Conservation (phyloP, 169 alveolate genomes). For the Babesia bigemina region DNA sequence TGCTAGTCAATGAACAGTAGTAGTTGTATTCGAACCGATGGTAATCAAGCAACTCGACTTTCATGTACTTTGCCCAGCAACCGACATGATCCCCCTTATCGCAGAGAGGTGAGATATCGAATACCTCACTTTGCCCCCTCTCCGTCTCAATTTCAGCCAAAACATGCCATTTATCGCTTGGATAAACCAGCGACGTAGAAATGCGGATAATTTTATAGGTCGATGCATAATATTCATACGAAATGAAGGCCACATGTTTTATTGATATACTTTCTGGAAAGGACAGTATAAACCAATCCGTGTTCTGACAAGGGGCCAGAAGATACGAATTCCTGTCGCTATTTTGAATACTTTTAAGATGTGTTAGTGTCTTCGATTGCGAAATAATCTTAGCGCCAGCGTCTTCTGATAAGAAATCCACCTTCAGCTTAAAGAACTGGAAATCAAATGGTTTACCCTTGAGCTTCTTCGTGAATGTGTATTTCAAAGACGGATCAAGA, state of each 20-base stretch:
- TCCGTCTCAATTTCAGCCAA: constrained; percentile 79
- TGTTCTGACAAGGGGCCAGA: constrained; percentile 81
- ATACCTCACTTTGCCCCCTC: constrained; percentile 74
- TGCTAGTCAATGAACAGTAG: constrained; percentile 82
- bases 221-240: constrained; percentile 82
- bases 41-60: constrained; percentile 78
- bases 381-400: constrained; percentile 84
- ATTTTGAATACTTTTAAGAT: constrained; percentile 69
- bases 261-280: constrained; percentile 79
- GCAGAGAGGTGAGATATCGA: constrained; percentile 75
- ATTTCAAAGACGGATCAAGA: background rate
- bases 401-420: constrained; percentile 82
- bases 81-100: constrained; percentile 68
- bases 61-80: constrained; percentile 78
- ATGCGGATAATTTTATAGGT: constrained; percentile 74
- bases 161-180: constrained; percentile 77
- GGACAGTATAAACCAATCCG: constrained; percentile 81
- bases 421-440: constrained; percentile 63
- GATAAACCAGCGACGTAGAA: constrained; percentile 76
- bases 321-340: constrained; percentile 77
- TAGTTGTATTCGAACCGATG: constrained; percentile 79
- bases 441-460: constrained; percentile 56
- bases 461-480: constrained; percentile 2
- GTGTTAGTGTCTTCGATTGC: constrained; percentile 67
- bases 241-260: constrained; percentile 76